A percentile compares a stretch with the other conserved stretches of the same genome.
phyloP scores from a whole-genome alignment of 83 land plant genomes.

The Picea abies region DNA sequence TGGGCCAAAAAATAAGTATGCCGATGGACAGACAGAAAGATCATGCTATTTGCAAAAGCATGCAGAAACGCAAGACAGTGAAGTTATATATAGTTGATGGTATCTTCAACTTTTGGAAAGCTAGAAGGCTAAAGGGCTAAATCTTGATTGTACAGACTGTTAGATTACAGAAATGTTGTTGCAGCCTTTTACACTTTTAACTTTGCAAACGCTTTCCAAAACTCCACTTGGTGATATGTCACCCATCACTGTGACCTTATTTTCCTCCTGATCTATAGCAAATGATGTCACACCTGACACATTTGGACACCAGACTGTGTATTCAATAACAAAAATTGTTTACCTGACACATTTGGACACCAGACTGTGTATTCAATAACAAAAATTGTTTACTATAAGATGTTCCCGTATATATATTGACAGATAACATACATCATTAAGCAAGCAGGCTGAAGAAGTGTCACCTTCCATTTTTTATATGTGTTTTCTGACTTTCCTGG shows the following conservation, averaged over 20 bases:
- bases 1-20: no score
- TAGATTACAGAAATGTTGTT: no score
- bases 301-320: no score
- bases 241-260: constrained; percentile 63
- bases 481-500: constrained; percentile 65
- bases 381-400: background rate
- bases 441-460: background rate
- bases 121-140: no score
- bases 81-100: no score
- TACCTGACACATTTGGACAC: constrained; percentile 26
- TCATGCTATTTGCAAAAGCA: no score
- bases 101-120: no score
- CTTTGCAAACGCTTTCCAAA: constrained; percentile 59
- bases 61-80: no score
- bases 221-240: constrained; percentile 46
- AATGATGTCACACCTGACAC: no score
- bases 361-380: background rate
- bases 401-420: background rate
- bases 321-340: no score
- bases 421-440: background rate
- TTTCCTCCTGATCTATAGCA: constrained; percentile 37
- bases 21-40: no score
- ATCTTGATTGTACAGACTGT: no score
- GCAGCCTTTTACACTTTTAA: constrained; percentile 30
- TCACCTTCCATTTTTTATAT: constrained; percentile 69